A percentile compares a stretch with the other conserved stretches of the same genome.
phyloP scores from a whole-genome alignment of 1,139 yeast species.

The Yamadazyma kanchanaburiensis region DNA sequence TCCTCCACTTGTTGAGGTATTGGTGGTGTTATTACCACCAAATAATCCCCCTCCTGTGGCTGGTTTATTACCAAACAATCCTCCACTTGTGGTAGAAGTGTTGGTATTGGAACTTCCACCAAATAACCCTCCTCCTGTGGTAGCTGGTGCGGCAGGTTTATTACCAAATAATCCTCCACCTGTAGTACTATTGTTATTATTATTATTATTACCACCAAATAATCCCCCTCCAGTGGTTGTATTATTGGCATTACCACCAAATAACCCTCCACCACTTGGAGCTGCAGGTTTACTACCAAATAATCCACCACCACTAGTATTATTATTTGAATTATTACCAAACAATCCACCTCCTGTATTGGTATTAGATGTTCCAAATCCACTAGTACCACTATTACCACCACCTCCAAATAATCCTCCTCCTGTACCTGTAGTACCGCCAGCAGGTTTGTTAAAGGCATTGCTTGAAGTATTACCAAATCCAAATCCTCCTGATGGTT shows the following conservation, averaged over 20 bases:
- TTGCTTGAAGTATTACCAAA: conserved; percentile 20
- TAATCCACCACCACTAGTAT: conserved; percentile 18
- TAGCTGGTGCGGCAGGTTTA: conserved; percentile 12
- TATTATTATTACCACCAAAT: conserved; percentile 17
- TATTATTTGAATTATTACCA: conserved; percentile 13
- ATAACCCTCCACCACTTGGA: conserved; percentile 16
- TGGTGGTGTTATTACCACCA: conserved; percentile 9
- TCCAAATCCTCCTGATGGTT: conserved; percentile 14
- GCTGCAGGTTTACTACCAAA: conserved; percentile 17
- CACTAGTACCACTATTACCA: conserved; percentile 15
- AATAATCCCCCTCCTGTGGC: conserved; percentile 29
- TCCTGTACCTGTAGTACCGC: too few species aligned
- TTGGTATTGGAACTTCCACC: conserved; percentile 3
- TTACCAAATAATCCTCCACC: conserved; percentile 25
- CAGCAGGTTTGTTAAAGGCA: conserved; percentile 12
- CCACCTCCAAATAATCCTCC: conserved; percentile 23
- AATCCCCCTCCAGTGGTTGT: conserved; percentile 13
- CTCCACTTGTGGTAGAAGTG: conserved; percentile 6
- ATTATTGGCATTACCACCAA: conserved; percentile 14
- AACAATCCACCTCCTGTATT: conserved; percentile 15
- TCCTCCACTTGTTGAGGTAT: conserved; percentile 7
- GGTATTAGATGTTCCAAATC: conserved; percentile 16
- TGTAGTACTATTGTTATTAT: conserved; percentile 1
- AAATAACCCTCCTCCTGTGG: conserved; percentile 11
- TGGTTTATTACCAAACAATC: conserved; percentile 9